phyloP scores from a whole-genome alignment of 1,284 basidiomycete species.

The Neolentinus lepideus region DNA sequence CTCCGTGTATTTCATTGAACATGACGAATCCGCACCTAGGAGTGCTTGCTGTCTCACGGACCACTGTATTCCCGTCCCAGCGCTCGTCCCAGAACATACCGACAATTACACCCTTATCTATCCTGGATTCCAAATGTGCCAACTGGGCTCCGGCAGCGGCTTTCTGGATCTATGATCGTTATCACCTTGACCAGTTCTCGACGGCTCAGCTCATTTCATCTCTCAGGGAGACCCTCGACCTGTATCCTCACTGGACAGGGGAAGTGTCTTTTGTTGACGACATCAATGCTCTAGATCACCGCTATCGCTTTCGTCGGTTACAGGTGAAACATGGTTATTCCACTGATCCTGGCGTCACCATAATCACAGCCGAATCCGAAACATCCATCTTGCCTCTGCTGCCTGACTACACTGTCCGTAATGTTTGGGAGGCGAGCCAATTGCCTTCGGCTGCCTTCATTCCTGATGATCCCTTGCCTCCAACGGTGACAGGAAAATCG shows the following conservation, averaged over 20 bases:
- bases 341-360: slow-evolving; percentile 30
- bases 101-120: slow-evolving; percentile 20
- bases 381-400: slow-evolving; percentile 15
- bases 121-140: slow-evolving; percentile 23
- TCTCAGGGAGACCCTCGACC: slow-evolving; percentile 21
- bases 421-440: slow-evolving; percentile 12
- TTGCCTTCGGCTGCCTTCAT: slow-evolving; percentile 15
- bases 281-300: slow-evolving; percentile 19
- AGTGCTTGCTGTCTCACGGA: background rate
- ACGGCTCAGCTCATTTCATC: slow-evolving; percentile 15
- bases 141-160: slow-evolving; percentile 20
- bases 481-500: slow-evolving; percentile 20
- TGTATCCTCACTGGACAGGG: slow-evolving; percentile 33
- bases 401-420: slow-evolving; percentile 15
- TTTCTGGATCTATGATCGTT: slow-evolving; percentile 23
- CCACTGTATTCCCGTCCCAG: background rate
- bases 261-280: slow-evolving; percentile 24
- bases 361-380: slow-evolving; percentile 20
- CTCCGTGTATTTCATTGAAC: no score
- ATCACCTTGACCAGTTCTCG: slow-evolving; percentile 8
- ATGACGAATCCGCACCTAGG: no score
- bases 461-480: slow-evolving; percentile 17
- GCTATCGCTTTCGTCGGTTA: slow-evolving; percentile 26
- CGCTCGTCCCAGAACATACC: background rate
- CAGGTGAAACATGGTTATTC: slow-evolving; percentile 24